Evolutionary conservation across 140 eudicot species (phyloP), one percentile per base, ranked within the genome.

Genomic region (Erigeron philadelphicus): DNA sequence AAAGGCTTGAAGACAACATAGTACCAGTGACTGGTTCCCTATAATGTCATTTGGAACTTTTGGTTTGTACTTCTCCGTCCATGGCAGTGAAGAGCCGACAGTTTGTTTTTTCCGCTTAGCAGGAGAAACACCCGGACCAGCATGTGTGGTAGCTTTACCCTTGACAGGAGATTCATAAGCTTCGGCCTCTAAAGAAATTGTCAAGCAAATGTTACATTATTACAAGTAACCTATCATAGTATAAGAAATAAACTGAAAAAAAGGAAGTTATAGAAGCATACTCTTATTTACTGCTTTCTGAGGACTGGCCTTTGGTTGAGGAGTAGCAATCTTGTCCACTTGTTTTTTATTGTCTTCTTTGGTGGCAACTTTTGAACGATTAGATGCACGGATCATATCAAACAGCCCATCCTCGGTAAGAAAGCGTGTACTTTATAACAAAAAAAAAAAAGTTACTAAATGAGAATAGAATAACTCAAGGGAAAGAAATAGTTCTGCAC

Each of bases 21-120:
- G 79, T 86, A 92, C 98, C 82, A 88, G 72, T 48, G 93, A 70
- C 66, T 84, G 93, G 66, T 92, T 92, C 49, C 98, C 98, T 52
- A 92, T 75, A 25, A 92, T 80, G 63, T 92, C 98, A 75, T 45
- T 75, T 56, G 90, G 79, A 80, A 71, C 84, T 68, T 89, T 89
- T 42, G 98, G 98, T 73, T 83, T 86, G 75, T 92, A 83, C 75
- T 88, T 92, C 54, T 92, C 98, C 9, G 92, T 86, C 98, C 98
- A 92, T 18, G 92, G 87, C 74, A 88, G 76, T 16, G 79, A 78
- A 79, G 87, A 69, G 25, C 52, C 56, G 17, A 50, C 64, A 3
- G 68, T 71, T 70, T 74, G 83, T 55, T 9, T 61, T 76, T 73
- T 83, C 43, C 38, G 70, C 79, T 76, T 87, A 41, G 73, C 62